A percentile compares a stretch with the other conserved stretches of the same genome.
Conservation (phyloP, 352 stramenopile genomes). For the Pseudoperonospora humuli region DNA sequence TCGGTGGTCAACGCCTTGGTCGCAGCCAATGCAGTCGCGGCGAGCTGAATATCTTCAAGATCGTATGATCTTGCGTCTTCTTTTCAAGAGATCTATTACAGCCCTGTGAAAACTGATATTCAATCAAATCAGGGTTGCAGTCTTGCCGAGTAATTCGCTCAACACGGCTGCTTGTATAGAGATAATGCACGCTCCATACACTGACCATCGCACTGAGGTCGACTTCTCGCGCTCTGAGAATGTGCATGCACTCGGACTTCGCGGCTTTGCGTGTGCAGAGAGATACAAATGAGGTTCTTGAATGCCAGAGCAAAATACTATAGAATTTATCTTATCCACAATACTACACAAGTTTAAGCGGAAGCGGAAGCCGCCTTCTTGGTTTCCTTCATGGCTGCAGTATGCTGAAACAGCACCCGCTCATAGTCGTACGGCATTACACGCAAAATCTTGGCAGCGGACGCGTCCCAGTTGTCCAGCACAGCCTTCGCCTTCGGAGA, state of each 20-base stretch:
- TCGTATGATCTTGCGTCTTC: slow-evolving; percentile 6
- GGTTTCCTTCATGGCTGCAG: slow-evolving; percentile 27
- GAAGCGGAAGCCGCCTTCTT: slow-evolving; percentile 22
- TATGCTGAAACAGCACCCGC: slow-evolving; percentile 40
- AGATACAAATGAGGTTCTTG: no score
- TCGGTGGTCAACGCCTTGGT: slow-evolving; percentile 11
- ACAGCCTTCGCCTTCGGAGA: slow-evolving; percentile 81
- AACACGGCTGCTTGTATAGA: no score
- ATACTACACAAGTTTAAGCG: slow-evolving; percentile 4
- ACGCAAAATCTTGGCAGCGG: slow-evolving; percentile 41
- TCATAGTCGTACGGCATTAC: slow-evolving; percentile 69
- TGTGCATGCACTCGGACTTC: no score
- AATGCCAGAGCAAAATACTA: no score
- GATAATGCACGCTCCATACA: no score
- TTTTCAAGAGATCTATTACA: neutral
- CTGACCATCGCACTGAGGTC: no score
- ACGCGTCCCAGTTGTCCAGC: slow-evolving; percentile 87
- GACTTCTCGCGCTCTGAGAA: no score
- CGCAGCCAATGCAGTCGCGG: neutral
- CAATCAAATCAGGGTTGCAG: neutral
- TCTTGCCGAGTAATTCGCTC: no score
- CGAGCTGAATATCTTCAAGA: slow-evolving; percentile 19
- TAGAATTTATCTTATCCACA: no score
- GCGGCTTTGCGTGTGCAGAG: no score
- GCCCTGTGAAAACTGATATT: neutral